Base-by-base conservation (phyloP, 1,284 basidiomycete species). In the Somion occarium region DNA sequence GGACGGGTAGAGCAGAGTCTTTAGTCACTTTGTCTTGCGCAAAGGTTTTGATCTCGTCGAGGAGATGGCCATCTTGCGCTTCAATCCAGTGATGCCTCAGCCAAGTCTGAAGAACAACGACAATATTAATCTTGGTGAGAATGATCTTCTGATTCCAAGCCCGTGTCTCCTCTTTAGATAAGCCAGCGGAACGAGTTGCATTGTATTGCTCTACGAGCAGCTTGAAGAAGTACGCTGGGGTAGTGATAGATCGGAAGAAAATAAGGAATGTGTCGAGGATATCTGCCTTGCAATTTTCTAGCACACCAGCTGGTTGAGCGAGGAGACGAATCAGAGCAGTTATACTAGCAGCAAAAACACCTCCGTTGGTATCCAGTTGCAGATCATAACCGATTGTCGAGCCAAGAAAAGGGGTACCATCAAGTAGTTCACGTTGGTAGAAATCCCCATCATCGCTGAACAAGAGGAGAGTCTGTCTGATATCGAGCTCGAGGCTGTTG, bases 181-280 rank as follows among this genome's bases (percentile, higher is more conserved):
- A 7, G 24, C 24, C 22, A 13, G 18, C 13, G 5, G 42, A 15
- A 19, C 13, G n/a, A 3, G 42, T 23, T 23, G 19, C 42, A 5
- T 43, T 43, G 20, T 22, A 43, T 13, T 22, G 18, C 13, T 19
- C 19, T 22, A 5, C 42, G 3, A 43, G 22, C 9, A 43, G 22
- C 22, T 24, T 22, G 20, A 43, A 43, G 11, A 43, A 23, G 4
- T 13, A 13, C 11, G 19, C 23, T 5, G 42, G 11, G 24, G 13
- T 24, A 15, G 42, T 43, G n/a, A 43, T 43, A 5, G 42, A 43
- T n/a, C 42, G 42, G 42, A 43, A 43, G 42, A 43, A 43, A 23
- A 43, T 24, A 22, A 43, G 24, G 5, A 19, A 23, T 13, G 42
- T 43, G 42, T 43, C 42, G 22, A 43, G 42, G 13, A 24, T 13